Evolutionary conservation across 441 rosid species (phyloP), one percentile per base, ranked within the genome.

Genomic region (Kokia cookei): DNA sequence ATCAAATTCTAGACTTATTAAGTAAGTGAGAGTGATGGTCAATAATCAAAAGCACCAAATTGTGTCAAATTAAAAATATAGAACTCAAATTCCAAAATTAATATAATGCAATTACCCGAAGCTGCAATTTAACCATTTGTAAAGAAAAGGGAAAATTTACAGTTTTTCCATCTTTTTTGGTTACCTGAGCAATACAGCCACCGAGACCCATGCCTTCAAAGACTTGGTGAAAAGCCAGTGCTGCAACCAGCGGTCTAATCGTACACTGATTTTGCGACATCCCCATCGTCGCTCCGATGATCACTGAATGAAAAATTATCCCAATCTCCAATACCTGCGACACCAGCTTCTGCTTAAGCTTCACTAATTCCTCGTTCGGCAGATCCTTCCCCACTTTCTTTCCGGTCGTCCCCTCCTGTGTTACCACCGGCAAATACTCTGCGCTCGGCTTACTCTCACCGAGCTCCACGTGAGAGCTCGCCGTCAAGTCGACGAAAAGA

Each of bases 161-260:
- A 9, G 12, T 32, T 32, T 32, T 32, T 32, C 37, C 4, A 5
- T 29, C 3, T 45, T 45, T 45, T 45, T 45, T 45, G 27, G 58
- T 55, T 64, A 94, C 98, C 97, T 92, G 97, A 65, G 97, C 98
- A 54, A 94, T 91, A 88, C 98, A 93, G 69, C 98, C 98, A 43
- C 98, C 98, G 35, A 93, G 98, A 1, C 96, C 98, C 84, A 94
- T 87, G 24, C 97, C 98, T 76, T 94, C 98, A 19, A 94, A 94
- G 76, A 92, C 85, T 84, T 94, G 97, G 63, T 94, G 98, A 78
- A 94, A 94, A 2, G 97, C 88, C 35, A 94, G 92, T 0, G 98
- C 97, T 26, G 87, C 93, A 12, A 92, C 87, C n/a, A 94, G 91
- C 3, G 98, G 98, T 71, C 86, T 78, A 35, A 94, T 91, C 1